Base-by-base conservation (phyloP, 495 filamentous ascomycete genomes). In the Ramalina intermedia region DNA sequence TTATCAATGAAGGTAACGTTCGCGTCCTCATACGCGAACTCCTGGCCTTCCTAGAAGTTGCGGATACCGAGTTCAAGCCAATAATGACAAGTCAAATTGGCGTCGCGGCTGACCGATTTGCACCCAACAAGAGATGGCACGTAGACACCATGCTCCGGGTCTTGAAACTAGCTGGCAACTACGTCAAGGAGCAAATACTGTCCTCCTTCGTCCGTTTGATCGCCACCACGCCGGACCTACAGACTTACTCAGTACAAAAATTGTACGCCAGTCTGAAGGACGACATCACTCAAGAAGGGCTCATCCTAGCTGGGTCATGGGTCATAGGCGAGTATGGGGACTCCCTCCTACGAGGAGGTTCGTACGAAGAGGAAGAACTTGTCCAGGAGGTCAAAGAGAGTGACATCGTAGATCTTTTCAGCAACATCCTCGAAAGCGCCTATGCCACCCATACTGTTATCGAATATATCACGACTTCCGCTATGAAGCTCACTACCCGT, bases 251-350 rank as follows among this genome's bases (percentile, higher is more conserved):
- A 12, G 90, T 85, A 4, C 91, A 95, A 61, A 96, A 96, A 65
- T 71, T 98, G 11, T 98, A 94, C 64, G 67, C 82, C 5, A 79
- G 81, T 37, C 65, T 98, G 49, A 95, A 90, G 69, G 87, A 90
- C 36, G 91, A 96, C 54, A 95, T 96, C 55, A 94, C 89, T 11
- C 93, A 96, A 60, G 93, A 98, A 62, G 90, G 87, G 54, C 70
- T 98, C 47, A 95, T 85, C 11, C 74, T 96, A 26, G 87, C 91
- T 20, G 93, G 85, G 27, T 81, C 91, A n/a, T 98, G 91, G 91
- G 88, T 88, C 12, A 96, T 98, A 65, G 91, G 91, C 55, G 91
- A 98, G 71, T 98, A 88, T 62, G 87, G 88, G 33, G 91, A 96
- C 62, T 77, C 84, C 4, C 70, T 98, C 13, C 73, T 98, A 14